These are phyloP conservation scores for Aspergillus egyptiacus DNA, from an alignment of 495 filamentous ascomycete species.

Conservation along the genomic window DNA sequence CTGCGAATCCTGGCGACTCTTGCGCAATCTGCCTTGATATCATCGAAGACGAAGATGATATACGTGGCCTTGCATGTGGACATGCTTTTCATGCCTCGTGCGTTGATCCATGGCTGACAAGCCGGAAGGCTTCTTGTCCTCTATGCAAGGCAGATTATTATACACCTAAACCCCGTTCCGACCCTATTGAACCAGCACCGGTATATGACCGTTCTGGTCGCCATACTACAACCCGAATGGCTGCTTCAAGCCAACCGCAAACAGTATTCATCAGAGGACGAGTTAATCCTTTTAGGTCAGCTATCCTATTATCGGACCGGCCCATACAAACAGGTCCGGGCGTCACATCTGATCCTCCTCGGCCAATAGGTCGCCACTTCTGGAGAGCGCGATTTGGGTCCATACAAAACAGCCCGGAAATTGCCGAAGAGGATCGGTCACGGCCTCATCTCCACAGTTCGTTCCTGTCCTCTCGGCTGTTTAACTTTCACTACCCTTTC, in stretches of 20 bases:
- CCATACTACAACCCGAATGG: conserved; percentile 13
- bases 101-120: conserved; percentile 95
- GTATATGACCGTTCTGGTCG: conserved; percentile 29
- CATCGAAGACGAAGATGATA: conserved; percentile 91
- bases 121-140: conserved; percentile 87
- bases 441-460: not conserved
- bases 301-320: conserved; percentile 1
- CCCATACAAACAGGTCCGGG: not conserved
- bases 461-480: not conserved
- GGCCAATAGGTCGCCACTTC: not conserved
- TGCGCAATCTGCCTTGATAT: conserved; percentile 96
- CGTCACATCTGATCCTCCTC: not conserved
- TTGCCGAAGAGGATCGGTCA: not conserved
- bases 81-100: conserved; percentile 96
- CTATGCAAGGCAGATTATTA: conserved; percentile 88
- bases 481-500: conserved; percentile 1
- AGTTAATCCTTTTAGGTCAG: conserved; percentile 14
- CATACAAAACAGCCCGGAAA: not conserved
- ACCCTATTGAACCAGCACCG: conserved; percentile 16
- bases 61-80: conserved; percentile 88
- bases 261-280: conserved; percentile 22
- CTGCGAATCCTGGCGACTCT: conserved; percentile 83
- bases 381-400: conserved; percentile 1
- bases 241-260: conserved; percentile 17
- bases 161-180: conserved; percentile 69